phyloP scores from a whole-genome alignment of 1,284 basidiomycete species.

The Mycena sp. region DNA sequence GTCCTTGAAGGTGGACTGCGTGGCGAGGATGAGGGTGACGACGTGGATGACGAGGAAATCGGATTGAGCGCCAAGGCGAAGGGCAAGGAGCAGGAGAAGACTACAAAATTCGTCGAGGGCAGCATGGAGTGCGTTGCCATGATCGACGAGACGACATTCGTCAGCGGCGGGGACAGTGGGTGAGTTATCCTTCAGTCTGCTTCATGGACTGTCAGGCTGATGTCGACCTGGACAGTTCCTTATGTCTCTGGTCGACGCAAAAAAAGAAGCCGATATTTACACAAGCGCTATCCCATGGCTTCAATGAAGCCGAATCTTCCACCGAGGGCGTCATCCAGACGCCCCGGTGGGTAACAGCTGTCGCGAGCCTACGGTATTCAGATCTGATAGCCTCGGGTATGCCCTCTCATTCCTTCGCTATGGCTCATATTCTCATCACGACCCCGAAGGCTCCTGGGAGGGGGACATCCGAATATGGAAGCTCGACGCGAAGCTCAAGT shows the following conservation, averaged over 20 bases:
- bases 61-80: slow-evolving; percentile 41
- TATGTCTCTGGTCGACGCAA: slow-evolving; percentile 91
- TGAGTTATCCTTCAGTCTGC: slow-evolving; percentile 44
- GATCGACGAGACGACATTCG: slow-evolving; percentile 93
- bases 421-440: neutral
- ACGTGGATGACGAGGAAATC: slow-evolving; percentile 49
- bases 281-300: slow-evolving; percentile 86
- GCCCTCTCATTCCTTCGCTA: slow-evolving; percentile 32
- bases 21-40: slow-evolving; percentile 62
- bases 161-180: slow-evolving; percentile 97
- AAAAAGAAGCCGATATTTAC: slow-evolving; percentile 98
- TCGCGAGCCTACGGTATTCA: slow-evolving; percentile 87
- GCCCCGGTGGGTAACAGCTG: slow-evolving; percentile 91
- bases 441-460: slow-evolving; percentile 86
- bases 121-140: slow-evolving; percentile 93
- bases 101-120: slow-evolving; percentile 83
- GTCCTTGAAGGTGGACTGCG: slow-evolving; percentile 83
- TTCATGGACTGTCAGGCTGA: neutral
- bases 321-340: slow-evolving; percentile 79
- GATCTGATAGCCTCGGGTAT: slow-evolving; percentile 91
- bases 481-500: slow-evolving; percentile 78
- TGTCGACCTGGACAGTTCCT: slow-evolving; percentile 74
- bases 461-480: slow-evolving; percentile 91
- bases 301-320: slow-evolving; percentile 74
- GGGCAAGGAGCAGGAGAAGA: slow-evolving; percentile 43